A percentile compares a stretch with the other conserved stretches of the same genome.
Evolutionary conservation across 306 rosid genomes (phyloP).

Genomic region (Vicia villosa): DNA sequence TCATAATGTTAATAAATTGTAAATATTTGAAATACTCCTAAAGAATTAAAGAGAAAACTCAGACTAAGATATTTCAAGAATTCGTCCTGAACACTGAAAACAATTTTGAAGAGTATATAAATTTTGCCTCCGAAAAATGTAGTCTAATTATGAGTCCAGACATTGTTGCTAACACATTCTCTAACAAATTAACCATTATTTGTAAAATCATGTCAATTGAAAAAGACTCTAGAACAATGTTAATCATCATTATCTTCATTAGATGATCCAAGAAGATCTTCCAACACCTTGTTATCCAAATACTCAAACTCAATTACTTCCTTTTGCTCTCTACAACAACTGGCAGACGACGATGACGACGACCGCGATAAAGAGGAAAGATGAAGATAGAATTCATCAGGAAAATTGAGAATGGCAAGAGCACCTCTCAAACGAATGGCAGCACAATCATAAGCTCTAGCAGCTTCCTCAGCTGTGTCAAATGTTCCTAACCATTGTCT

Average conservation of each 20-base stretch:
- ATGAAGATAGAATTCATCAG: slow-evolving; percentile 25
- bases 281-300: slow-evolving; percentile 49
- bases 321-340: background rate
- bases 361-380: slow-evolving; percentile 33
- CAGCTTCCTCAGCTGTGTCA: slow-evolving; percentile 74
- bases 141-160: background rate
- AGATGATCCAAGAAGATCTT: slow-evolving; percentile 37
- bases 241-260: slow-evolving; percentile 10
- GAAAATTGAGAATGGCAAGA: slow-evolving; percentile 55
- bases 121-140: background rate
- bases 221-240: background rate
- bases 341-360: slow-evolving; percentile 2
- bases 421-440: slow-evolving; percentile 64
- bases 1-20: background rate
- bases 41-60: background rate
- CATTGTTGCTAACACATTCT: background rate
- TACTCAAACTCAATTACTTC: slow-evolving; percentile 44
- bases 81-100: background rate
- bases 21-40: background rate
- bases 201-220: background rate
- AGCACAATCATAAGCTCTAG: slow-evolving; percentile 75
- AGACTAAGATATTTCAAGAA: background rate
- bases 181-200: background rate
- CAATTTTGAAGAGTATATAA: background rate
- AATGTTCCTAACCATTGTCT: slow-evolving; percentile 75